phyloP scores from a whole-genome alignment of 23 red algal species.

The Agarophyton chilense region DNA sequence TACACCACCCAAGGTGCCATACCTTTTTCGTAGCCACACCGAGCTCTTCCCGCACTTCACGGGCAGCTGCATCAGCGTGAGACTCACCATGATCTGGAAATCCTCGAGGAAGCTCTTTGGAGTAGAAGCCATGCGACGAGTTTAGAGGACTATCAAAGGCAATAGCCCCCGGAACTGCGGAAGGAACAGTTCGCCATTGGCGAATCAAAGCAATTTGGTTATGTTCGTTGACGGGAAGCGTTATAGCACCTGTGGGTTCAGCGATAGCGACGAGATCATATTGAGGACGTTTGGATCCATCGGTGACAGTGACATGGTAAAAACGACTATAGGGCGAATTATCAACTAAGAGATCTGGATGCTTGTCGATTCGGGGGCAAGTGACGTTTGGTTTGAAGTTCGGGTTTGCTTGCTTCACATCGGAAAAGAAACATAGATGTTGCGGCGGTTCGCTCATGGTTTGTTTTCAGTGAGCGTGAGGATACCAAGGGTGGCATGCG shows the following conservation, averaged over 20 bases:
- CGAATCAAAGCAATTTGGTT: constrained; percentile 49
- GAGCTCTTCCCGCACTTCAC: constrained; percentile 59
- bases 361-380: not conserved
- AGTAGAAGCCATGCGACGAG: constrained; percentile 46
- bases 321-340: constrained; percentile 59
- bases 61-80: constrained; percentile 40
- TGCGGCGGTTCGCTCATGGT: constrained; percentile 7
- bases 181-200: constrained; percentile 62
- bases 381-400: constrained; percentile 30
- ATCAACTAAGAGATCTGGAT: constrained; percentile 30
- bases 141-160: constrained; percentile 27
- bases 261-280: constrained; percentile 58
- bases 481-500: not conserved
- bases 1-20: constrained; percentile 55
- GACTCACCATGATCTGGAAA: constrained; percentile 59
- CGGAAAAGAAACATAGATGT: constrained; percentile 24
- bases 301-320: constrained; percentile 44
- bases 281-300: not conserved
- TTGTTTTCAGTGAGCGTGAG: not conserved
- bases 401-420: not conserved
- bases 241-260: constrained; percentile 56
- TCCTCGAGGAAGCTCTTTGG: constrained; percentile 57
- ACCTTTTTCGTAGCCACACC: constrained; percentile 37
- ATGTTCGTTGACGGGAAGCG: constrained; percentile 16
- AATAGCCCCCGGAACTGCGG: constrained; percentile 1